phyloP scores from a whole-genome alignment of 2,329 filamentous ascomycete genomes.

The Phialocephala subalpina region DNA sequence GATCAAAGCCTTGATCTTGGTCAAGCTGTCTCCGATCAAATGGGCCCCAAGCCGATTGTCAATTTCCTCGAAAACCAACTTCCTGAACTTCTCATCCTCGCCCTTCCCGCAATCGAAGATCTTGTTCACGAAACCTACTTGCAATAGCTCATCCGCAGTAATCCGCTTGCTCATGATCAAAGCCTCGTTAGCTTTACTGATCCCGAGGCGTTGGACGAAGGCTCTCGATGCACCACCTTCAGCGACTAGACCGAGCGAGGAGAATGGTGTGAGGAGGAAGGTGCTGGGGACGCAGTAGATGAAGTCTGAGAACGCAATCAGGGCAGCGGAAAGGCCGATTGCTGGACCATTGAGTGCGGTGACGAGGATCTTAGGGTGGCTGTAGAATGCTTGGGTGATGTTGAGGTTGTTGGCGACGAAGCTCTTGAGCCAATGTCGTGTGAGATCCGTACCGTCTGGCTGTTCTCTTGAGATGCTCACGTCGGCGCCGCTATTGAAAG shows the following conservation, averaged over 20 bases:
- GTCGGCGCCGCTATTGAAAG: constrained; percentile 74
- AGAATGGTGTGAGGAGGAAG: constrained; percentile 92
- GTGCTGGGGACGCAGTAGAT: constrained; percentile 84
- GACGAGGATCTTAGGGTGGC: constrained; percentile 92
- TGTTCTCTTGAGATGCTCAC: constrained; percentile 63
- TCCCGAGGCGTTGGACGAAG: constrained; percentile 82
- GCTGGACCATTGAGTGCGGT: constrained; percentile 91
- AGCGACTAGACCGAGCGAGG: constrained; percentile 85
- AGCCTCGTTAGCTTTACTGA: constrained; percentile 87
- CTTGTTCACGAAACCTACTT: constrained; percentile 85
- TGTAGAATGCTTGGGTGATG: constrained; percentile 88
- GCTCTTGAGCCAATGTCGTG: constrained; percentile 66
- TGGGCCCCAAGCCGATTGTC: constrained; percentile 82
- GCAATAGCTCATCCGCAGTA: constrained; percentile 73
- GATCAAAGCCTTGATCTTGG: constrained; percentile 87
- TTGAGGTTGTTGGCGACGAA: constrained; percentile 91
- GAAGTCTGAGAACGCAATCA: constrained; percentile 88
- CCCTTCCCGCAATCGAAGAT: constrained; percentile 69
- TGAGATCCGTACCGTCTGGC: constrained; percentile 49
- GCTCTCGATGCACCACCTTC: constrained; percentile 85
- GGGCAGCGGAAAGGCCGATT: constrained; percentile 85
- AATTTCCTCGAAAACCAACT: constrained; percentile 78
- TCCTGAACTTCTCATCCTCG: constrained; percentile 74
- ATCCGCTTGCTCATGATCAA: constrained; percentile 89
- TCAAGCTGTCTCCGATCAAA: constrained; percentile 79